Conservation (phyloP, 345 rosid genomes). For the Theobroma cacao region DNA sequence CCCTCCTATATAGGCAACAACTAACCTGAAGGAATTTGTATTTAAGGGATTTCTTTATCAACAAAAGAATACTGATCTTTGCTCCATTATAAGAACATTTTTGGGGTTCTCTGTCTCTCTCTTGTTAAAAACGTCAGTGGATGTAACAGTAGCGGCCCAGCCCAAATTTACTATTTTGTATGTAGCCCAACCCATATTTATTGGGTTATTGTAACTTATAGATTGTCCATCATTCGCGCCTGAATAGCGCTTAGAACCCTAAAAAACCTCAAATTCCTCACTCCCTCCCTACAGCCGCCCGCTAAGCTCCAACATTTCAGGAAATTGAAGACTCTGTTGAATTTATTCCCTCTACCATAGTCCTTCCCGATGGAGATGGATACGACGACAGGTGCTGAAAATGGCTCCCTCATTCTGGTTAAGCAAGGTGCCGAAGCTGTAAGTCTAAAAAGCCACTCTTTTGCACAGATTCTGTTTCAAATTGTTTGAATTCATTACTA, state of each 20-base stretch:
- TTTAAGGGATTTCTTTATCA: too few relatives aligned
- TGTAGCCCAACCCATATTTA: not conserved
- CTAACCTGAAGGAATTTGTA: too few relatives aligned
- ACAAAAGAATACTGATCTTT: too few relatives aligned
- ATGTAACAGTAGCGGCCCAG: too few relatives aligned
- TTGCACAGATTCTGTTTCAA: not conserved
- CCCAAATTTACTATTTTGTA: too few relatives aligned
- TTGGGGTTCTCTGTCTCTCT: too few relatives aligned
- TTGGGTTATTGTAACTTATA: not conserved
- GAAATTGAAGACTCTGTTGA: not conserved
- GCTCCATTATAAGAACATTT: too few relatives aligned
- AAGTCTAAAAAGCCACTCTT: conserved; percentile 21
- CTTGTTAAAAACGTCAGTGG: too few relatives aligned
- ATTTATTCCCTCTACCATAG: not conserved
- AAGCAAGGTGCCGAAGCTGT: conserved; percentile 93
- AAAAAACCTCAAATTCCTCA: not conserved
- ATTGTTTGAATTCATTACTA: not conserved
- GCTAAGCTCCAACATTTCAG: not conserved
- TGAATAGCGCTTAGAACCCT: not conserved
- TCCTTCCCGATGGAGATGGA: conserved; percentile 30
- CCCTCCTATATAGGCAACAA: not conserved
- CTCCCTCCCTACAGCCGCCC: not conserved
- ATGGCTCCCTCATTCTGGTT: conserved; percentile 40
- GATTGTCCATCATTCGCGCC: not conserved
- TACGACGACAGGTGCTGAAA: conserved; percentile 17